Evolutionary conservation across 1,284 basidiomycete species (phyloP).

Genomic region (Sphaerobolus stellatus): DNA sequence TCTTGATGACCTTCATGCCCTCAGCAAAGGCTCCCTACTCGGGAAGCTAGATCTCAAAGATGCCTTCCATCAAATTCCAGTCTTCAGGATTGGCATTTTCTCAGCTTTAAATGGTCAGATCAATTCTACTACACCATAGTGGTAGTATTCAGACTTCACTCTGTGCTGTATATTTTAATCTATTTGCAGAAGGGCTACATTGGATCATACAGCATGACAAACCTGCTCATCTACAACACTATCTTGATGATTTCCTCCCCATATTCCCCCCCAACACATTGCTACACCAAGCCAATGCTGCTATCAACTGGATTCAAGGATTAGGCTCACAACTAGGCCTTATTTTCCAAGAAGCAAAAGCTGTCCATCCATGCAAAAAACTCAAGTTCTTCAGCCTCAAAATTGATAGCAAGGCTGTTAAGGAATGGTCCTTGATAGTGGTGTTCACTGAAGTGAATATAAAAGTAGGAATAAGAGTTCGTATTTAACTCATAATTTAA

Average conservation of each 20-base stretch:
- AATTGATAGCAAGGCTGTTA: no score
- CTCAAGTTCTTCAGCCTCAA: no score
- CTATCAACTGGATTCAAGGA: no score
- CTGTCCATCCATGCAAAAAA: no score
- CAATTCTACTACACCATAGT: constrained; percentile 32
- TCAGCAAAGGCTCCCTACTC: constrained; percentile 31
- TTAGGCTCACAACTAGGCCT: no score
- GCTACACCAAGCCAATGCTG: no score
- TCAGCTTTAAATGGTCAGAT: constrained; percentile 34
- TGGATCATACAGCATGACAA: constrained; percentile 34
- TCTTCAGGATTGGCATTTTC: constrained; percentile 33
- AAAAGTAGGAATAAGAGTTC: no score
- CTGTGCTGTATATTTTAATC: constrained; percentile 42
- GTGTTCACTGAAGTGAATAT: no score
- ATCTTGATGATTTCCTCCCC: constrained; percentile 34
- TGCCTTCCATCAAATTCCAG: constrained; percentile 39
- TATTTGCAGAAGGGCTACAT: constrained; percentile 36
- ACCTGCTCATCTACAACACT: constrained; percentile 26
- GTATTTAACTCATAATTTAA: no score
- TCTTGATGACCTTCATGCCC: background rate
- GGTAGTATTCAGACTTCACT: constrained; percentile 21
- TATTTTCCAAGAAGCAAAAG: no score
- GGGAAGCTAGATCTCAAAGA: constrained; percentile 40
- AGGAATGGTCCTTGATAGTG: no score
- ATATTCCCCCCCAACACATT: no score